These are phyloP conservation scores for Skeletonema costatum DNA, from an alignment of 108 stramenopile genomes.

Conservation along the genomic window DNA sequence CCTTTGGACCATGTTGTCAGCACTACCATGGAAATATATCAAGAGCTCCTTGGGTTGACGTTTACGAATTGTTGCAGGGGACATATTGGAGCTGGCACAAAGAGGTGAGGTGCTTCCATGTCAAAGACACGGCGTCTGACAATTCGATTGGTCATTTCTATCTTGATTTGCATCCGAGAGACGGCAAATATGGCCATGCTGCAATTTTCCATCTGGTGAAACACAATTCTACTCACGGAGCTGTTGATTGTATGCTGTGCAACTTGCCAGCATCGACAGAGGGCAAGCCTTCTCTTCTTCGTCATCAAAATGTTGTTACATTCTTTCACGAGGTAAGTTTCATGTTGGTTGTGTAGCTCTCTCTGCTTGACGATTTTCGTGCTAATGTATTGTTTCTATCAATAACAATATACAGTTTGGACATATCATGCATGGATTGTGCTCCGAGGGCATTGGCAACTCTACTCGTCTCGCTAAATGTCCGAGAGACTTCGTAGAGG, in stretches of 20 bases:
- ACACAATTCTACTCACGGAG: conserved; percentile 21
- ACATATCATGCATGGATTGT: conserved; percentile 49
- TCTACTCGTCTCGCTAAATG: conserved; percentile 46
- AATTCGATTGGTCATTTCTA: conserved; percentile 40
- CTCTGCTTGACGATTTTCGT: background rate
- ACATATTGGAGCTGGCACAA: conserved; percentile 52
- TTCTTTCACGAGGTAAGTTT: conserved; percentile 36
- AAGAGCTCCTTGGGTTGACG: conserved; percentile 50
- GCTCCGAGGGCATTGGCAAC: conserved; percentile 32
- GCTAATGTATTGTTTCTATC: background rate
- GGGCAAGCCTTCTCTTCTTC: conserved; percentile 39
- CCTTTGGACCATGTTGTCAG: conserved; percentile 53
- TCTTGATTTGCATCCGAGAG: conserved; percentile 39
- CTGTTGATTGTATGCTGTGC: conserved; percentile 59
- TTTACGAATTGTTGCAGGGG: conserved; percentile 43
- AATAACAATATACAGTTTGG: conserved; percentile 14
- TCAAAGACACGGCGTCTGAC: conserved; percentile 28
- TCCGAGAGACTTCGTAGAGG: conserved; percentile 58
- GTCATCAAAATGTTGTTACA: conserved; percentile 45
- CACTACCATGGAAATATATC: conserved; percentile 48
- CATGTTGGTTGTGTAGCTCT: background rate
- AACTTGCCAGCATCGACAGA: conserved; percentile 42
- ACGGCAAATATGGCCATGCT: conserved; percentile 50
- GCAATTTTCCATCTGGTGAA: conserved; percentile 56
- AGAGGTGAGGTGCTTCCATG: conserved; percentile 49